Evolutionary conservation across 106 monocot genomes (phyloP).

Genomic region (Allium cepa): DNA sequence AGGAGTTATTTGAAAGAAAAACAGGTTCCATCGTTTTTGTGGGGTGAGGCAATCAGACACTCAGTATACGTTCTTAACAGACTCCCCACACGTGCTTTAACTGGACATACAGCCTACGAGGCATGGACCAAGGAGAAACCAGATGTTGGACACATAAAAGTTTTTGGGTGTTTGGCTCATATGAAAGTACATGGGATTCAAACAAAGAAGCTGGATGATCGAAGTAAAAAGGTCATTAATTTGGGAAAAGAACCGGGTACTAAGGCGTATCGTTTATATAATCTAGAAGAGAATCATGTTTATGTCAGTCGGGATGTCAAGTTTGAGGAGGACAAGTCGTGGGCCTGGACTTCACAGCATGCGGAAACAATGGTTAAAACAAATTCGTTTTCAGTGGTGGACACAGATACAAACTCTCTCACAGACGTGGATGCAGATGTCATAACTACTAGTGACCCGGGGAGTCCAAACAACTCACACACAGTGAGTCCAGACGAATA

Average conservation of each 20-base stretch:
- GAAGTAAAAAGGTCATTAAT: not conserved
- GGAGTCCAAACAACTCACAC: not conserved
- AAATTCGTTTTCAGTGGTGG: not conserved
- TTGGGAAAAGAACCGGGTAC: not conserved
- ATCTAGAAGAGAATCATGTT: not conserved
- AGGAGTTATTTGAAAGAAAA: not conserved
- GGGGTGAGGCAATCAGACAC: not conserved
- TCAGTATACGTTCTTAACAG: not conserved
- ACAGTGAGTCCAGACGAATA: not conserved
- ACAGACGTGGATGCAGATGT: not conserved
- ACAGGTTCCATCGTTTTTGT: not conserved
- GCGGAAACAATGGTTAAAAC: not conserved
- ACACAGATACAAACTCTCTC: not conserved
- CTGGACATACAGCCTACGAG: not conserved
- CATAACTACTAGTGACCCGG: not conserved
- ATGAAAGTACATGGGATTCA: not conserved
- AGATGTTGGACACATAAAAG: not conserved
- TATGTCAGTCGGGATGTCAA: not conserved
- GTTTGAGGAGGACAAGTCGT: not conserved
- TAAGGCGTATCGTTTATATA: slow-evolving; percentile 3
- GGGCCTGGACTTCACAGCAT: not conserved
- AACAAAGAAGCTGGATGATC: slow-evolving; percentile 1
- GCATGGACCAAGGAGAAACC: not conserved
- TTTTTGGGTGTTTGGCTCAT: slow-evolving; percentile 1
- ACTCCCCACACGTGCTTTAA: not conserved